A percentile compares a stretch with the other conserved stretches of the same genome.
Conservation (phyloP, 257 asterid genomes). For the Salvia hispanica region DNA sequence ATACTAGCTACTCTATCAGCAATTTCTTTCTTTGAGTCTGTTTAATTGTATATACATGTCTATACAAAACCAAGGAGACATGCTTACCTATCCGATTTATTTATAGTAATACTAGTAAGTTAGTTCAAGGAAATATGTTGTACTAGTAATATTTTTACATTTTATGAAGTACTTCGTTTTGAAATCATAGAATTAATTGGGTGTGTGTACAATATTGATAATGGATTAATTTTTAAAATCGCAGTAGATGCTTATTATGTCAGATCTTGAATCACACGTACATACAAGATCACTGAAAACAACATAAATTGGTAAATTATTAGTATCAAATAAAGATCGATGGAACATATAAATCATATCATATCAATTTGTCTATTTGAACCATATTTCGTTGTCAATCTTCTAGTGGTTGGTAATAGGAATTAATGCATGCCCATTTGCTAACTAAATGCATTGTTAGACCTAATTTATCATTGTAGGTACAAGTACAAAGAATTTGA, state of each 20-base stretch:
- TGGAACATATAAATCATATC: not conserved
- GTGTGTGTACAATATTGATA: no score
- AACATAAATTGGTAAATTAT: not conserved
- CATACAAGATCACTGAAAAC: not conserved
- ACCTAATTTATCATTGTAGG: conserved; percentile 21
- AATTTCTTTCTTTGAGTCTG: no score
- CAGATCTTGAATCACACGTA: not conserved
- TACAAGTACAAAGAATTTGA: conserved; percentile 29
- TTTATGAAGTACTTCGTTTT: no score
- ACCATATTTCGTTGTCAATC: conserved; percentile 27
- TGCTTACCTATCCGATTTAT: no score
- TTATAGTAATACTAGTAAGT: no score
- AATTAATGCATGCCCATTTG: conserved; percentile 37
- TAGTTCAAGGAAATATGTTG: no score
- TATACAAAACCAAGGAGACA: no score
- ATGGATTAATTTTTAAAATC: no score
- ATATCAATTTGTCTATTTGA: not conserved
- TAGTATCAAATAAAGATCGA: not conserved
- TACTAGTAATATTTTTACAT: no score
- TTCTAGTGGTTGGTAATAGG: conserved; percentile 33
- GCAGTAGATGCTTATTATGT: not conserved
- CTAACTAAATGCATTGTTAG: conserved; percentile 28
- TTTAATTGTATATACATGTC: no score
- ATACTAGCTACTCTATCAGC: no score
- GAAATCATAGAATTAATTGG: no score